Evolutionary conservation across 106 monocot species (phyloP).

Genomic region (Dendrobium huoshanense): DNA sequence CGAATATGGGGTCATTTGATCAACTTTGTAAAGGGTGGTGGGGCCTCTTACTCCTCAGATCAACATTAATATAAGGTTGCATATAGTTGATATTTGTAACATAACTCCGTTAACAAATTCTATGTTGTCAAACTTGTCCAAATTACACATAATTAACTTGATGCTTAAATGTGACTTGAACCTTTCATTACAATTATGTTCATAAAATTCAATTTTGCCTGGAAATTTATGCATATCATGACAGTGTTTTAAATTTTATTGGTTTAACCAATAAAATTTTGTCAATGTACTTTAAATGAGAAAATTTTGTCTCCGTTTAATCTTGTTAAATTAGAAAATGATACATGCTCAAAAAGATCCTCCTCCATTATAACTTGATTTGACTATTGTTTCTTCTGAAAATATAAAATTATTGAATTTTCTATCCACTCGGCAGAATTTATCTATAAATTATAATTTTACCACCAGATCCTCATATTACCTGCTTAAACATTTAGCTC

Average conservation of each 20-base stretch:
- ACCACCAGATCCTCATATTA: not conserved
- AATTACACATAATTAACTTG: not conserved
- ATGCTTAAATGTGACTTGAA: not conserved
- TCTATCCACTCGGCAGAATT: not conserved
- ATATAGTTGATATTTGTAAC: not conserved
- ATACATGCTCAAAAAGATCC: too few species aligned
- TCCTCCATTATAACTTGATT: too few species aligned
- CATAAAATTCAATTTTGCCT: too few species aligned
- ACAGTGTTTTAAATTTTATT: too few species aligned
- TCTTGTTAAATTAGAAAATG: too few species aligned
- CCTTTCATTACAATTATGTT: not conserved
- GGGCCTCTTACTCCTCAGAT: not conserved
- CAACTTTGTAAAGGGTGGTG: not conserved
- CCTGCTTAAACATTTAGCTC: not conserved
- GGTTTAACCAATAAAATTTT: too few species aligned
- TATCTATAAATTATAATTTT: not conserved
- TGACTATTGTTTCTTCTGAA: not conserved
- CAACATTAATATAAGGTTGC: not conserved
- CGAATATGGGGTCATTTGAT: not conserved
- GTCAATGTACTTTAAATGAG: too few species aligned
- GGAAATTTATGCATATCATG: too few species aligned
- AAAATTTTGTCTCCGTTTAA: too few species aligned
- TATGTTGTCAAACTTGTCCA: not conserved
- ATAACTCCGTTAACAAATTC: not conserved
- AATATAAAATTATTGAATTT: not conserved